A percentile compares a stretch with the other conserved stretches of the same genome.
phyloP scores from a whole-genome alignment of 2,329 filamentous ascomycete species.

The Aspergillus fischeri region DNA sequence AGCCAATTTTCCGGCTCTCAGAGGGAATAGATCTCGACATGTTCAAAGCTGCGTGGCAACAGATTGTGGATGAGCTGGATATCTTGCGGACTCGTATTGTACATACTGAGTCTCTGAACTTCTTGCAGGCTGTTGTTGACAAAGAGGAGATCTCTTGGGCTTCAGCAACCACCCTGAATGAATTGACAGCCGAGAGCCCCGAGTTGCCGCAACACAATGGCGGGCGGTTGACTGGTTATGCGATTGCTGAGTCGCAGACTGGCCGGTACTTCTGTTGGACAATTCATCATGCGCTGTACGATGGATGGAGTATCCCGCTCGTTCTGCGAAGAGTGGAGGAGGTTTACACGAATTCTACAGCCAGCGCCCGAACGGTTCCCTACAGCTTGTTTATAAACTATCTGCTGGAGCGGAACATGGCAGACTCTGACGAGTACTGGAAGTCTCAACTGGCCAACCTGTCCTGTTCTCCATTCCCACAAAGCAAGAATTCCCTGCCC shows the following conservation, averaged over 20 bases:
- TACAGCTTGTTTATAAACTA: slow-evolving; percentile 32
- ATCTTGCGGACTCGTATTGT: slow-evolving; percentile 49
- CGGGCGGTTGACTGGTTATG: slow-evolving; percentile 31
- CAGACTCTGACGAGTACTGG: slow-evolving; percentile 30
- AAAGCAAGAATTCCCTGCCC: slow-evolving; percentile 17
- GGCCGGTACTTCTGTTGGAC: slow-evolving; percentile 45
- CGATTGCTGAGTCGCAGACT: slow-evolving; percentile 26
- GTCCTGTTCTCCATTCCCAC: slow-evolving; percentile 26
- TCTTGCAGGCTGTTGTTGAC: slow-evolving; percentile 40
- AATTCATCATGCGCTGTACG: slow-evolving; percentile 51
- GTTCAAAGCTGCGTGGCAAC: slow-evolving; percentile 47
- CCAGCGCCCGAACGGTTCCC: slow-evolving; percentile 9
- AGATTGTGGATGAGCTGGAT: slow-evolving; percentile 41
- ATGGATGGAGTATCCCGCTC: slow-evolving; percentile 44
- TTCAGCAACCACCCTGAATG: slow-evolving; percentile 22
- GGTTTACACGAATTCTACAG: slow-evolving; percentile 23
- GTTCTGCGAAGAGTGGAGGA: slow-evolving; percentile 36
- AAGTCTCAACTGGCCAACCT: slow-evolving; percentile 26
- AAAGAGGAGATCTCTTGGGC: slow-evolving; percentile 34
- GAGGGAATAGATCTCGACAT: slow-evolving; percentile 35
- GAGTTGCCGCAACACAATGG: slow-evolving; percentile 33
- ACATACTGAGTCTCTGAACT: slow-evolving; percentile 33
- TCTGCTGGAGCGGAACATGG: slow-evolving; percentile 22
- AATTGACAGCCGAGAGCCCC: slow-evolving; percentile 20
- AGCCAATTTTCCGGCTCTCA: slow-evolving; percentile 41